These are phyloP conservation scores for Pestalotiopsis fici DNA, from an alignment of 2,329 filamentous ascomycete species.

Conservation along the genomic window DNA sequence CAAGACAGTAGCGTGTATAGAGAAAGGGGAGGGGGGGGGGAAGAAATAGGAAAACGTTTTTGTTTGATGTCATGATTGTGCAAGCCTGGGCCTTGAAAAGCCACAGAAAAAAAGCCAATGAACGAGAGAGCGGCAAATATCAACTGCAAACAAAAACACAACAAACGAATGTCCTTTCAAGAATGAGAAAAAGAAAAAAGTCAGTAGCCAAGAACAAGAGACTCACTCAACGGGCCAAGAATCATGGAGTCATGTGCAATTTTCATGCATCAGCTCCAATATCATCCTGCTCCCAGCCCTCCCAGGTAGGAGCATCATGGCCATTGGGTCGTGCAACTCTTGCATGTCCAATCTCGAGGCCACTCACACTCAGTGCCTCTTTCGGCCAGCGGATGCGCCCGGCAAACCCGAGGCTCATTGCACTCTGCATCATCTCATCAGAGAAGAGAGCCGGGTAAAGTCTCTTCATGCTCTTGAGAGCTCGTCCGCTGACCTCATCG, in stretches of 20 bases:
- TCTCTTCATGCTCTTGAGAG: constrained; percentile 51
- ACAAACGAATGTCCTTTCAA: not conserved
- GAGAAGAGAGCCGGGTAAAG: constrained; percentile 32
- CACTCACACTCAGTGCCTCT: constrained; percentile 43
- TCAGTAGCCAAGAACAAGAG: not conserved
- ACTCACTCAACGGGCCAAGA: not conserved
- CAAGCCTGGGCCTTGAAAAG: not conserved
- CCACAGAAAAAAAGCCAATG: not conserved
- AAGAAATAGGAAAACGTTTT: not conserved
- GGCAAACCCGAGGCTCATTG: constrained; percentile 32
- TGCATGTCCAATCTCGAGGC: constrained; percentile 45
- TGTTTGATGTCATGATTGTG: not conserved
- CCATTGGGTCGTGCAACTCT: constrained; percentile 50
- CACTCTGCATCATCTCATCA: constrained; percentile 27
- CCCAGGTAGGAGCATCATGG: constrained; percentile 58
- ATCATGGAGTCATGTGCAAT: not conserved
- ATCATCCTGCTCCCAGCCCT: constrained; percentile 48
- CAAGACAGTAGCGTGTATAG: not conserved
- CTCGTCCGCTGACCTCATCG: constrained; percentile 57
- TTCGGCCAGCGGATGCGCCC: constrained; percentile 45
- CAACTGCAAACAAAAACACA: not conserved
- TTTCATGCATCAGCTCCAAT: constrained; percentile 28
- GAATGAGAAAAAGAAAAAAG: not conserved
- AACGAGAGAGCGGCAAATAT: not conserved
- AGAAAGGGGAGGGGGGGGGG: not conserved